Evolutionary conservation across 768 basidiomycete genomes (phyloP).

Genomic region (Rickenella mellea): DNA sequence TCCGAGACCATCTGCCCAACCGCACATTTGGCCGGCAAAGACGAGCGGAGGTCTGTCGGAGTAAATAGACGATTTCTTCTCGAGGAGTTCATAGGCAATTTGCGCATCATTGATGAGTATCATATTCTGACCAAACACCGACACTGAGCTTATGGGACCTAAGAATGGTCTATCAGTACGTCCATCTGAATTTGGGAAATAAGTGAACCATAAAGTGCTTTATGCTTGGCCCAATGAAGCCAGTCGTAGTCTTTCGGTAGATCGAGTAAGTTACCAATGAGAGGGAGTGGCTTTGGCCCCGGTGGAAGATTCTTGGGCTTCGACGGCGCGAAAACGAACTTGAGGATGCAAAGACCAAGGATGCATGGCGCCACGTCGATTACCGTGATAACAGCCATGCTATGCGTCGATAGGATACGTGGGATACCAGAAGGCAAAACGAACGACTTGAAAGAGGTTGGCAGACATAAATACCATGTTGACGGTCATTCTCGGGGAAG

Average conservation of each 20-base stretch:
- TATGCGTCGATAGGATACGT: too few relatives aligned
- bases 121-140: constrained; percentile 56
- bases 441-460: too few relatives aligned
- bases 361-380: too few relatives aligned
- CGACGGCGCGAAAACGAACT: too few relatives aligned
- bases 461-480: too few relatives aligned
- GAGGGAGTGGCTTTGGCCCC: constrained; percentile 11
- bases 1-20: constrained; percentile 18
- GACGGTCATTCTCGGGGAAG: too few relatives aligned
- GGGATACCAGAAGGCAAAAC: too few relatives aligned
- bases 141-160: constrained; percentile 21
- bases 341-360: too few relatives aligned
- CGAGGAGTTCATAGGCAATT: constrained; percentile 53
- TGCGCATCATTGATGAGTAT: constrained; percentile 58
- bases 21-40: constrained; percentile 39
- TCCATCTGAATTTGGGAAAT: not conserved
- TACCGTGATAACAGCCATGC: too few relatives aligned
- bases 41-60: constrained; percentile 63
- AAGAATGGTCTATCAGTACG: not conserved
- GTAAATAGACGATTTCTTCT: constrained; percentile 62
- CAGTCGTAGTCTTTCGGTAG: constrained; percentile 23
- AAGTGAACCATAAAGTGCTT: not conserved
- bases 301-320: too few relatives aligned
- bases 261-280: constrained; percentile 15
- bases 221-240: constrained; percentile 52